These are phyloP conservation scores for Barnettozyma hawaiiensis DNA, from an alignment of 1,139 yeast species.

Conservation along the genomic window DNA sequence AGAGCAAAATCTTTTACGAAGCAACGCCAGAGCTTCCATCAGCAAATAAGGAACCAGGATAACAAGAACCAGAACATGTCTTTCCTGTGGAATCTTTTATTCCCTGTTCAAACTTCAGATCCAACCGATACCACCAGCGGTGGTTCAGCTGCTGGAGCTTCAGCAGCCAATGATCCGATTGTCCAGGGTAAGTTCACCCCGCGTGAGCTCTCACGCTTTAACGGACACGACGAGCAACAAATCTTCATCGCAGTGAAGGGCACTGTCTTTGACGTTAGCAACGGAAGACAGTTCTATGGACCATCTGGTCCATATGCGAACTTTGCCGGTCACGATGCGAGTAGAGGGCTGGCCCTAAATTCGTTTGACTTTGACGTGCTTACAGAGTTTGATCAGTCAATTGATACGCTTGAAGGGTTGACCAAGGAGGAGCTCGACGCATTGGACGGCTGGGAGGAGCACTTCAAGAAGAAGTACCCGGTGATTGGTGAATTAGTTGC, in stretches of 20 bases:
- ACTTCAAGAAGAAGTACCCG: slow-evolving; percentile 73
- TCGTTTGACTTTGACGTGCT: slow-evolving; percentile 69
- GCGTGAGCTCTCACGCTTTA: slow-evolving; percentile 59
- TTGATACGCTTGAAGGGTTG: slow-evolving; percentile 65
- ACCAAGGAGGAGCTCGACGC: slow-evolving; percentile 57
- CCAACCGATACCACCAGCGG: slow-evolving; percentile 32
- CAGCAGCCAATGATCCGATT: slow-evolving; percentile 44
- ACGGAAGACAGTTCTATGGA: slow-evolving; percentile 84
- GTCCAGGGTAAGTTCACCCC: slow-evolving; percentile 84
- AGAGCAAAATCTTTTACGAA: too few relatives aligned
- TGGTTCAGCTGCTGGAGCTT: slow-evolving; percentile 10
- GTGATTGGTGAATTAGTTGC: slow-evolving; percentile 53
- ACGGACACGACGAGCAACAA: slow-evolving; percentile 73
- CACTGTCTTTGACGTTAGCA: slow-evolving; percentile 77
- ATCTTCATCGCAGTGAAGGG: slow-evolving; percentile 84
- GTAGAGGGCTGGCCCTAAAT: slow-evolving; percentile 86
- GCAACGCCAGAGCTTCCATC: too few relatives aligned
- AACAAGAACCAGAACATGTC: too few relatives aligned
- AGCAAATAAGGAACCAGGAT: too few relatives aligned
- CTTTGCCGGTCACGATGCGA: slow-evolving; percentile 96
- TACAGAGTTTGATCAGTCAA: slow-evolving; percentile 58
- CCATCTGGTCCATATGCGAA: slow-evolving; percentile 95
- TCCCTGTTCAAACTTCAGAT: slow-evolving; percentile 36
- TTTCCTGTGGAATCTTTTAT: slow-evolving; percentile 32
- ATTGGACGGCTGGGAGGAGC: slow-evolving; percentile 80